Percentiles rank a stretch among this genome's conserved stretches.
Conservation (phyloP, 257 asterid genomes). For the Paraleonurus japonicus region DNA sequence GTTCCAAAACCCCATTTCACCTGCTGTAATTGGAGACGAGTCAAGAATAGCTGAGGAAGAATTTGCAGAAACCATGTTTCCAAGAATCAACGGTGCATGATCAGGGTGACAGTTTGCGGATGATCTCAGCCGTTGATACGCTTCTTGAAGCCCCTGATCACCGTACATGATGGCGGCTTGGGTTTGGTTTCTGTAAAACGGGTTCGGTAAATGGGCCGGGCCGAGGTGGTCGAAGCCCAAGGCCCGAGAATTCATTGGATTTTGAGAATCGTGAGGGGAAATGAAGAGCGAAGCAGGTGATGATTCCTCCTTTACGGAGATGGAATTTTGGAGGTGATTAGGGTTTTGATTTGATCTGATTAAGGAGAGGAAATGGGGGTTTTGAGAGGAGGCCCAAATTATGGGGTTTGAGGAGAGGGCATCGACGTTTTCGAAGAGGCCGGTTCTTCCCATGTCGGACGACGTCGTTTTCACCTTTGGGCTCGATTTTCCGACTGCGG, state of each 20-base stretch:
- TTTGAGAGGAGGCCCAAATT: constrained; percentile 48
- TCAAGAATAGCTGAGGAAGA: constrained; percentile 51
- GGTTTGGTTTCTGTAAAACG: constrained; percentile 45
- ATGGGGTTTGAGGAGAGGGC: constrained; percentile 39
- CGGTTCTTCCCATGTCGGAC: too few relatives aligned
- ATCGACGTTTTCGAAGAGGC: too few relatives aligned
- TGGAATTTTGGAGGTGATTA: constrained; percentile 21
- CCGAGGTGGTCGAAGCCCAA: constrained; percentile 35
- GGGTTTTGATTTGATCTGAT: constrained; percentile 47
- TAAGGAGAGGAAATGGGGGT: constrained; percentile 53
- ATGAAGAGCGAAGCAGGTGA: constrained; percentile 19
- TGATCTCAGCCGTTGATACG: constrained; percentile 54
- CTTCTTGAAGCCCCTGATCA: constrained; percentile 63
- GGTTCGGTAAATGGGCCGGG: constrained; percentile 32
- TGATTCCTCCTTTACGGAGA: constrained; percentile 39
- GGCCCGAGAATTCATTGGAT: too few relatives aligned
- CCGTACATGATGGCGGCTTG: constrained; percentile 35
- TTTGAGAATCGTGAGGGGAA: constrained; percentile 27
- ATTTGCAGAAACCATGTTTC: too few relatives aligned
- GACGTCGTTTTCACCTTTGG: neutral
- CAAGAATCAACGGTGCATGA: constrained; percentile 36
- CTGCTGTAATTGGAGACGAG: constrained; percentile 55
- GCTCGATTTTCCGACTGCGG: constrained; percentile 32
- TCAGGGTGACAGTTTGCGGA: constrained; percentile 40
- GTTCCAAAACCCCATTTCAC: constrained; percentile 50